Conservation (phyloP, 768 basidiomycete species). For the Saitozyma podzolica region DNA sequence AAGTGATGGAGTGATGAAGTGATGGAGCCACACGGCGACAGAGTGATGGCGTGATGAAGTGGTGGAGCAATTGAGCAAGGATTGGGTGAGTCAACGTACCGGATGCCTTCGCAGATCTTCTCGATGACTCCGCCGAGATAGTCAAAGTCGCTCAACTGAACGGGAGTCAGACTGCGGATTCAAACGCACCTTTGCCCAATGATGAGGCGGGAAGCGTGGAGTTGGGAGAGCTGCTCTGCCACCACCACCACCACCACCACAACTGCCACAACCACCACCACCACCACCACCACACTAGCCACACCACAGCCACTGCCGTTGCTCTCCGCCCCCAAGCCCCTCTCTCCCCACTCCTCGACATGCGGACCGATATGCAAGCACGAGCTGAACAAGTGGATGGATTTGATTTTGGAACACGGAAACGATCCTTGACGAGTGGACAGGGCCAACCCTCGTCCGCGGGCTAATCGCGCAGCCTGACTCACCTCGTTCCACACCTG, state of each 20-base stretch:
- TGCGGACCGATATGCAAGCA: no score
- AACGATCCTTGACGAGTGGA: no score
- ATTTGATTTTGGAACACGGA: no score
- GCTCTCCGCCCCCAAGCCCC: neutral
- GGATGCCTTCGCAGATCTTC: slow-evolving; percentile 12
- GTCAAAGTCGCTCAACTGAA: slow-evolving; percentile 25
- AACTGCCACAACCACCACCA: no score
- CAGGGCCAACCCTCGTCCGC: neutral
- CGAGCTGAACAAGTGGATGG: no score
- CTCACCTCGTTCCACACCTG: slow-evolving; percentile 48
- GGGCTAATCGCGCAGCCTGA: slow-evolving; percentile 2
- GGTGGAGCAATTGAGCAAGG: neutral
- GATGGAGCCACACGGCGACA: neutral
- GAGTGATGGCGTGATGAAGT: neutral
- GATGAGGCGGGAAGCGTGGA: no score
- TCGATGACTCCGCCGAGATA: slow-evolving; percentile 9
- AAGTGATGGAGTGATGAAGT: neutral
- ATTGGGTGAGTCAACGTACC: slow-evolving; percentile 8
- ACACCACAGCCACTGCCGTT: neutral
- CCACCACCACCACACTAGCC: no score
- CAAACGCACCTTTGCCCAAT: no score
- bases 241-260: no score
- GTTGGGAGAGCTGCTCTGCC: no score
- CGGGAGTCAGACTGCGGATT: slow-evolving; percentile 1
- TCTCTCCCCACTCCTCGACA: no score